Evolutionary conservation across 2,329 filamentous ascomycete species (phyloP), one percentile per base, ranked within the genome.

Genomic region (Verticillium albo-atrum): DNA sequence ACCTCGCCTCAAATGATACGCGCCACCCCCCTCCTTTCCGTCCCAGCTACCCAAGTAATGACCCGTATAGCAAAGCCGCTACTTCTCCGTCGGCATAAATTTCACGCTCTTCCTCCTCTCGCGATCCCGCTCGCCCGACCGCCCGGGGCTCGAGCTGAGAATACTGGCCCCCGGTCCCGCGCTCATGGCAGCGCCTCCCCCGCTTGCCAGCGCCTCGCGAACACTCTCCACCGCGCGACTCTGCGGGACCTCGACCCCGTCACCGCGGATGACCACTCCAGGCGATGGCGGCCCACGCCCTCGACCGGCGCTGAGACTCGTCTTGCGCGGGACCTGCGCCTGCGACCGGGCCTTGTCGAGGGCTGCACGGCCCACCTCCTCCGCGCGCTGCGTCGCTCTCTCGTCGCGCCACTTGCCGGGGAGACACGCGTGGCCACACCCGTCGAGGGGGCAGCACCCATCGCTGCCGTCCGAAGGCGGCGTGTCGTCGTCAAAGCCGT

Each of bases 61-160:
- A 9, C 12, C 42, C n/a, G 10, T 5, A 4, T 4, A 15, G 28
- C 2, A 28, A 14, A 14, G 47, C 12, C 27, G 5, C 55, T 57
- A 66, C 23, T 65, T 58, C 34, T 74, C 77, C 10, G 78, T 75
- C 51, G 75, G 76, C 2, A 79, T 80, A 71, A 88, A 85, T 74
- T 88, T 88, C 65, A 88, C 85, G 63, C 84, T 87, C 78, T 87
- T 87, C 68, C 84, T 77, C 63, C 83, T 75, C 68, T 87, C 85
- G 60, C 82, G 71, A 54, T 82, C 80, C 1, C 68, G 69, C 2
- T 70, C 70, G 27, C 64, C 71, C 4, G 69, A 65, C 3, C 74
- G 66, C 1, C 78, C 79, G 1, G 82, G 82, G 58, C 81, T 85
- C 0, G 80, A 80, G 63, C 82, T 82, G 4, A 84, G 64, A 2